Conservation (phyloP, 2,329 filamentous ascomycete genomes). For the Lachnellula suecica region DNA sequence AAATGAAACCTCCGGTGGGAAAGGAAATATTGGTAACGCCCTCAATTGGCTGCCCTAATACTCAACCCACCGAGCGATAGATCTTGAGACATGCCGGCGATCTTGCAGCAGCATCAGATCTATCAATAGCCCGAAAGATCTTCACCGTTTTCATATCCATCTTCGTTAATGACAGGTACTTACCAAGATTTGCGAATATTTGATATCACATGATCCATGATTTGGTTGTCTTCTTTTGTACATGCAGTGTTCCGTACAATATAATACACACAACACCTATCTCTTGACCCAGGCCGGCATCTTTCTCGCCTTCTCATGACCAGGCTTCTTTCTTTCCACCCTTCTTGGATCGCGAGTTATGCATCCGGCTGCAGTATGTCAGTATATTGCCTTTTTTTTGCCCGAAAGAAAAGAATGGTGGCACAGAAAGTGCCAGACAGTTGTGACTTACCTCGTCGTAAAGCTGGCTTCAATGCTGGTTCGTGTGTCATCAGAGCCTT, state of each 20-base stretch:
- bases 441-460: constrained; percentile 76
- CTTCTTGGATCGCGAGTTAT: constrained; percentile 86
- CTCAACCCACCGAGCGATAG: not conserved
- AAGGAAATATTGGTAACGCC: not conserved
- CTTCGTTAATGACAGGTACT: not conserved
- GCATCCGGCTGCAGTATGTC: constrained; percentile 84
- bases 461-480: constrained; percentile 81
- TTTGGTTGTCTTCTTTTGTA: not conserved
- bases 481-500: constrained; percentile 90
- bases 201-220: not conserved
- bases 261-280: constrained; percentile 31
- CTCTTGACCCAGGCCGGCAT: constrained; percentile 96
- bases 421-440: too few species aligned
- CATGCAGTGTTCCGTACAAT: constrained; percentile 22
- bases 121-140: not conserved
- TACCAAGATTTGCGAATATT: not conserved
- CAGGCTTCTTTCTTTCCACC: constrained; percentile 98
- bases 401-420: too few species aligned
- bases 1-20: not conserved
- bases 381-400: too few species aligned
- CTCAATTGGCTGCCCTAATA: not conserved
- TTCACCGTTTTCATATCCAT: not conserved
- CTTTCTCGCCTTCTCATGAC: constrained; percentile 95
- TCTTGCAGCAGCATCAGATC: not conserved
- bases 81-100: not conserved